These are phyloP conservation scores for Kwoniella bestiolae DNA, from an alignment of 768 basidiomycete genomes.

Conservation along the genomic window DNA sequence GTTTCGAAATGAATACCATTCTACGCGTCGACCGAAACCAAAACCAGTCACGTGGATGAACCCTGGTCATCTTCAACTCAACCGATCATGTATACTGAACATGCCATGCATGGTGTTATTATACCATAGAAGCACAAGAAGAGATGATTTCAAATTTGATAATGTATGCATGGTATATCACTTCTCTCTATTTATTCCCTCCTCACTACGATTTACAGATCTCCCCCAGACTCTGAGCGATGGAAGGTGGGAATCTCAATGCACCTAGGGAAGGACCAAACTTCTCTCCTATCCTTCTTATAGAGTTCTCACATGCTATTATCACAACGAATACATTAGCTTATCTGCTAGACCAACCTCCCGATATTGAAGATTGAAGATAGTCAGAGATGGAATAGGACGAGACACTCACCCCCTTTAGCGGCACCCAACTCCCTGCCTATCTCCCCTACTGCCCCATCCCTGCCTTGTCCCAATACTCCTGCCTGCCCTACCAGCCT, in stretches of 20 bases:
- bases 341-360: no score
- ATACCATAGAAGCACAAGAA: no score
- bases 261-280: constrained; percentile 50
- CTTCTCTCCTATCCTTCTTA: constrained; percentile 35
- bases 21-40: background rate
- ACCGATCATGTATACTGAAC: background rate
- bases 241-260: constrained; percentile 47
- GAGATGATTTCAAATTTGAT: no score
- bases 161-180: constrained; percentile 3
- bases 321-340: background rate
- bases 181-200: background rate
- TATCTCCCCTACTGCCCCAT: constrained; percentile 18
- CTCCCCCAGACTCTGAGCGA: constrained; percentile 36
- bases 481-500: constrained; percentile 30
- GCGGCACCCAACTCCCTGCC: constrained; percentile 9
- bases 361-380: no score
- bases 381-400: background rate
- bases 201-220: constrained; percentile 27
- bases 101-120: background rate
- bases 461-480: constrained; percentile 11
- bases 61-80: background rate
- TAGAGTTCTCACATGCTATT: constrained; percentile 41
- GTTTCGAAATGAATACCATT: background rate
- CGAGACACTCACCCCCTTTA: constrained; percentile 8
- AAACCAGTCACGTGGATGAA: constrained; percentile 4